phyloP scores from a whole-genome alignment of 2,329 filamentous ascomycete species.

The Microsporum canis region DNA sequence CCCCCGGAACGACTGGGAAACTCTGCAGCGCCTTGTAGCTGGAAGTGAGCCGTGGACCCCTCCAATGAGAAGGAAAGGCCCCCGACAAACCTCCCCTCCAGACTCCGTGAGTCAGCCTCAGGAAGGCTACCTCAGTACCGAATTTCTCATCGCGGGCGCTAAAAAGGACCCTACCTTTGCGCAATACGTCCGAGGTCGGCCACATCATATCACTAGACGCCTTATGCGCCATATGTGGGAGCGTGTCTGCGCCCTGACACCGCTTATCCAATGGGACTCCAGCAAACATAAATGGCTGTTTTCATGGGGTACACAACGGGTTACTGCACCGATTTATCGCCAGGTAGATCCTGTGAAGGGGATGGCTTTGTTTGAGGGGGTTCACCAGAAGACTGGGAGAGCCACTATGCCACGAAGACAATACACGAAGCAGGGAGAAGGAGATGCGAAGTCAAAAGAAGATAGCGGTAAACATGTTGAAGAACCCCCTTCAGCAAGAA shows the following conservation, averaged over 20 bases:
- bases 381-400: conserved; percentile 10
- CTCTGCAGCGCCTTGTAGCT: conserved; percentile 25
- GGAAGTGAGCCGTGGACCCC: conserved; percentile 24
- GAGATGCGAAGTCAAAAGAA: background rate
- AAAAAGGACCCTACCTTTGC: conserved; percentile 27
- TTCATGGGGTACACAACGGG: conserved; percentile 19
- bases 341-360: conserved; percentile 10
- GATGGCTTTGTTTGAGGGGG: conserved; percentile 12
- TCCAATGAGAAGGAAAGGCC: conserved; percentile 19
- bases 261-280: conserved; percentile 20
- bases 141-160: conserved; percentile 28
- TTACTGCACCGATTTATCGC: conserved; percentile 4
- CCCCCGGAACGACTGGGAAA: conserved; percentile 26
- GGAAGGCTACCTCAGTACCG: conserved; percentile 15
- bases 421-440: background rate
- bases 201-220: conserved; percentile 30
- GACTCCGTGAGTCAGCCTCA: background rate
- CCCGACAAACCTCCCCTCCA: background rate
- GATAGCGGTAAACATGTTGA: background rate
- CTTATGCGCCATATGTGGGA: conserved; percentile 31
- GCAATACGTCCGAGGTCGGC: conserved; percentile 26
- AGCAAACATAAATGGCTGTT: conserved; percentile 19
- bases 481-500: background rate
- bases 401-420: background rate
- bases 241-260: conserved; percentile 26